Evolutionary conservation across 805 yeast species (phyloP).

Genomic region (Sungouiozyma intestinalis): DNA sequence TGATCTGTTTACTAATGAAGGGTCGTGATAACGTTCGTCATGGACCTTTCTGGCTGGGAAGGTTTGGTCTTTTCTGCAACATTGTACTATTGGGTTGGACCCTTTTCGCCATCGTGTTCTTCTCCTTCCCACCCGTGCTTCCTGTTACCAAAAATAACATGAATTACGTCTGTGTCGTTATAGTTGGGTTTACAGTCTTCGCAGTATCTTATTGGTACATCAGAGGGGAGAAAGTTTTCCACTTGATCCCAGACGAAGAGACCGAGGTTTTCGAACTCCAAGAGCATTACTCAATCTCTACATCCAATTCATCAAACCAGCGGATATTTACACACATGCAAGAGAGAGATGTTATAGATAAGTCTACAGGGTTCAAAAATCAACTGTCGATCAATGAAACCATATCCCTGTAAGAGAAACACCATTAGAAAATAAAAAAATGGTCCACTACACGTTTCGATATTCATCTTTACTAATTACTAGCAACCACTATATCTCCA

Average conservation of each 20-base stretch:
- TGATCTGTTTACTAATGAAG: constrained; percentile 37
- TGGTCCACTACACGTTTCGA: too few relatives aligned
- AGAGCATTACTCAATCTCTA: background rate
- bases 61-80: constrained; percentile 42
- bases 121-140: constrained; percentile 52
- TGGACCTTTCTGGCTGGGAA: constrained; percentile 63
- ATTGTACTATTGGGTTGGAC: constrained; percentile 47
- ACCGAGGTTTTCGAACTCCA: background rate
- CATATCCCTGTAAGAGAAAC: background rate
- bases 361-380: background rate
- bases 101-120: constrained; percentile 46
- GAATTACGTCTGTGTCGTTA: constrained; percentile 57
- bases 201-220: constrained; percentile 44
- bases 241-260: constrained; percentile 20
- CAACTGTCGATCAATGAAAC: background rate
- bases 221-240: constrained; percentile 29
- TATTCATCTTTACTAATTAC: too few relatives aligned
- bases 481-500: too few relatives aligned
- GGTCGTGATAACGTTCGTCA: constrained; percentile 33
- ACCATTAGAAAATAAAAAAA: too few relatives aligned
- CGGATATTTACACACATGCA: background rate
- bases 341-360: background rate
- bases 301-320: background rate
- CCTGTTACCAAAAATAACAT: constrained; percentile 52
- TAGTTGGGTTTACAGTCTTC: constrained; percentile 37